These are phyloP conservation scores for Kuraishia hungarica DNA, from an alignment of 805 yeast species.

Conservation along the genomic window DNA sequence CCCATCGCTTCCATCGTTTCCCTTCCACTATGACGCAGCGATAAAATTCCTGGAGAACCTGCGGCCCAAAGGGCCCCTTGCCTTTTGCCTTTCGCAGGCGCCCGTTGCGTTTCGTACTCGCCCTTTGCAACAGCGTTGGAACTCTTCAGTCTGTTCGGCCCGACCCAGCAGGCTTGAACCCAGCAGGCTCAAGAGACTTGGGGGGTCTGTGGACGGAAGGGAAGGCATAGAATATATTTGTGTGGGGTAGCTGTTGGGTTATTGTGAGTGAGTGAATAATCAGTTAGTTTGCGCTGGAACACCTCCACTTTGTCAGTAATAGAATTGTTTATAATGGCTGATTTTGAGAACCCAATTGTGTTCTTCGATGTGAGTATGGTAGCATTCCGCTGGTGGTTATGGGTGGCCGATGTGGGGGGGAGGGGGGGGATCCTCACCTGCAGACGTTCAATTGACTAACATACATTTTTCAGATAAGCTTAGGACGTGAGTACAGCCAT, in stretches of 20 bases:
- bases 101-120: too few species aligned
- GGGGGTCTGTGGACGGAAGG: neutral
- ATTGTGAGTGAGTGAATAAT: neutral
- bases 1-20: neutral
- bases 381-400: slow-evolving; percentile 4
- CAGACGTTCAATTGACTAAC: too few species aligned
- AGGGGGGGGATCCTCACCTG: too few species aligned
- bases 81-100: too few species aligned
- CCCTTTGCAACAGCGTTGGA: too few species aligned
- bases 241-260: neutral
- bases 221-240: neutral
- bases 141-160: too few species aligned
- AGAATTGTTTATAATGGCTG: neutral
- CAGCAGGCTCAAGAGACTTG: neutral
- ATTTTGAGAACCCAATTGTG: slow-evolving; percentile 22
- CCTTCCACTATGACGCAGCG: neutral
- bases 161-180: too few species aligned
- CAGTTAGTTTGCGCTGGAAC: too few species aligned
- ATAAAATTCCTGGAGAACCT: neutral
- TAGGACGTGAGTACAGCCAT: slow-evolving; percentile 18
- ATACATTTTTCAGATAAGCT: slow-evolving; percentile 9
- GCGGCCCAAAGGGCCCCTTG: neutral
- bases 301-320: too few species aligned
- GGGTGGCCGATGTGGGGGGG: too few species aligned
- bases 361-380: slow-evolving; percentile 30